phyloP scores from a whole-genome alignment of 2,329 filamentous ascomycete species.

The Davidsoniella australis region DNA sequence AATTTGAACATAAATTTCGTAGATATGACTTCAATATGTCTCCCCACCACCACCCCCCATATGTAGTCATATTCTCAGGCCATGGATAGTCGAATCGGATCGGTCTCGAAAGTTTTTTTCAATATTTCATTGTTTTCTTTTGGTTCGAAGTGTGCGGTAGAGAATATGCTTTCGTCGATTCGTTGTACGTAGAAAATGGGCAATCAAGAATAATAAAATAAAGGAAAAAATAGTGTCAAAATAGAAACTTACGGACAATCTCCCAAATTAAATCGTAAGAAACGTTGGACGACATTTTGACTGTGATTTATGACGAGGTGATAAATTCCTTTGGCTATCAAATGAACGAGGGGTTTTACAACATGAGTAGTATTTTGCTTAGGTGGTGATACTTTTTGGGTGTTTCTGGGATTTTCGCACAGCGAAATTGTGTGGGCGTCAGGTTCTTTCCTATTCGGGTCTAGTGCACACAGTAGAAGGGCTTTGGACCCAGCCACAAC shows the following conservation, averaged over 20 bases:
- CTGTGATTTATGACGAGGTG: constrained; percentile 16
- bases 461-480: constrained; percentile 12
- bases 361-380: constrained; percentile 6
- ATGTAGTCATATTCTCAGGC: too few relatives aligned
- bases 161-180: too few relatives aligned
- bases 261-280: constrained; percentile 90
- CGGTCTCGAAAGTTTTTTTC: neutral
- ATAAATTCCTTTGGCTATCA: constrained; percentile 10
- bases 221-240: neutral
- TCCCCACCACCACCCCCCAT: too few relatives aligned
- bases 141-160: too few relatives aligned
- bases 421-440: constrained; percentile 12
- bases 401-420: constrained; percentile 10
- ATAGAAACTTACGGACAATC: constrained; percentile 65
- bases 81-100: neutral
- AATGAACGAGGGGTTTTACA: constrained; percentile 8
- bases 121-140: neutral
- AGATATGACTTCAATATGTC: too few relatives aligned
- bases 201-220: neutral
- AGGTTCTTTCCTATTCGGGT: constrained; percentile 7
- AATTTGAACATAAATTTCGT: too few relatives aligned
- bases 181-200: neutral
- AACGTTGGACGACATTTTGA: constrained; percentile 50
- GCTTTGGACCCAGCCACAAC: constrained; percentile 9
- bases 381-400: constrained; percentile 11